Percentiles rank a stretch among this genome's conserved stretches.
These are phyloP conservation scores for Hypoxylon sp. DNA, from an alignment of 2,329 filamentous ascomycete genomes.

Conservation along the genomic window DNA sequence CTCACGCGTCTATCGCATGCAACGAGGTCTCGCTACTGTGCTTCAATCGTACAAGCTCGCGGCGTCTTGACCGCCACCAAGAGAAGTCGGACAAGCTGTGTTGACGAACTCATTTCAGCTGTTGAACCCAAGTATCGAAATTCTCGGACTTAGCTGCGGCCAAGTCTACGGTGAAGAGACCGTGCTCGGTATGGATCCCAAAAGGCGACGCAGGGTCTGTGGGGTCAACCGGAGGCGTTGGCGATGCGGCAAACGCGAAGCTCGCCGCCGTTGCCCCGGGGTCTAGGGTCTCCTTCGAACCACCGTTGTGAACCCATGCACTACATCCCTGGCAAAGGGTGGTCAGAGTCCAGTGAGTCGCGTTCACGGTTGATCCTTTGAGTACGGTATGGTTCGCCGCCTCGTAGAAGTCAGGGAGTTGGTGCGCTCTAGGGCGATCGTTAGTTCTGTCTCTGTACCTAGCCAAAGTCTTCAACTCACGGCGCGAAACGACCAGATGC, in stretches of 20 bases:
- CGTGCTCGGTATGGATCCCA: slow-evolving; percentile 42
- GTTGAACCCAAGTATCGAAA: slow-evolving; percentile 35
- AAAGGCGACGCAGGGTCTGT: slow-evolving; percentile 33
- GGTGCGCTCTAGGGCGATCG: slow-evolving; percentile 45
- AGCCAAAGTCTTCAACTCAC: slow-evolving; percentile 33
- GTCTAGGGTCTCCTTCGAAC: slow-evolving; percentile 35
- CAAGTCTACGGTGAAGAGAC: slow-evolving; percentile 37
- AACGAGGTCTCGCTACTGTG: slow-evolving; percentile 12
- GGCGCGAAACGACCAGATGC: slow-evolving; percentile 45
- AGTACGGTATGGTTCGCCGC: slow-evolving; percentile 53
- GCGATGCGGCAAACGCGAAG: slow-evolving; percentile 42
- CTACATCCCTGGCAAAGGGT: slow-evolving; percentile 57
- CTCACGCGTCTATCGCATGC: slow-evolving; percentile 17
- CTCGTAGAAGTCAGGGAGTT: slow-evolving; percentile 52
- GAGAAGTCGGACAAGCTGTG: slow-evolving; percentile 1
- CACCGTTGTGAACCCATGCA: slow-evolving; percentile 48
- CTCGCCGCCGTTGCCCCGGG: slow-evolving; percentile 38
- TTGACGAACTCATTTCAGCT: slow-evolving; percentile 10
- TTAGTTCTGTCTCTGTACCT: slow-evolving; percentile 13
- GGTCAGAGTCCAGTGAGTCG: slow-evolving; percentile 57
- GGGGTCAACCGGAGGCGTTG: slow-evolving; percentile 34
- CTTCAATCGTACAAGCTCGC: slow-evolving; percentile 34
- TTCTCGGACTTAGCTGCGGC: slow-evolving; percentile 37
- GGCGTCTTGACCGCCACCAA: not conserved
- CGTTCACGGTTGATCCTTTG: slow-evolving; percentile 53